Percentiles rank a stretch among this genome's conserved stretches.
These are phyloP conservation scores for Cutaneotrichosporon sp. DNA, from an alignment of 1,284 basidiomycete species.

Conservation along the genomic window DNA sequence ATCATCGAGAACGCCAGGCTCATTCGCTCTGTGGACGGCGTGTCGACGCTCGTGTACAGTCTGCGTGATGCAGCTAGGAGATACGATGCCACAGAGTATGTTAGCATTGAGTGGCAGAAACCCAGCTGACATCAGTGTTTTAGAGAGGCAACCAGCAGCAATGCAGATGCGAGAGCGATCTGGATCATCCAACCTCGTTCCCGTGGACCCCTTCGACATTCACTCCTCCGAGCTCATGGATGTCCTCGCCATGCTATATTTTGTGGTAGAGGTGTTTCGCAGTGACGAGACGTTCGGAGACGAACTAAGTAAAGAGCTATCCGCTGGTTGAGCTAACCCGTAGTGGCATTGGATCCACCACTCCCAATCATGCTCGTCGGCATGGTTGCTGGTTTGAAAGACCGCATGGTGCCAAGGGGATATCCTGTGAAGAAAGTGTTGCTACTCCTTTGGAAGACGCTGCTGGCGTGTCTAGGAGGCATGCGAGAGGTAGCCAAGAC, in stretches of 20 bases:
- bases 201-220: conserved; percentile 37
- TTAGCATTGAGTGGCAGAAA: neutral
- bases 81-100: conserved; percentile 53
- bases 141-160: conserved; percentile 2
- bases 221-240: conserved; percentile 79
- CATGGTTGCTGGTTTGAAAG: conserved; percentile 79
- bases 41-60: conserved; percentile 76
- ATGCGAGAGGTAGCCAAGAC: conserved; percentile 77
- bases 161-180: conserved; percentile 12
- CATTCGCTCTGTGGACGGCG: conserved; percentile 76
- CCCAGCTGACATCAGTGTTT: conserved; percentile 4
- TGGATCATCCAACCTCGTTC: conserved; percentile 12
- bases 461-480: conserved; percentile 89
- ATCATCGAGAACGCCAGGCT: conserved; percentile 90
- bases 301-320: conserved; percentile 71
- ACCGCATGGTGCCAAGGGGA: conserved; percentile 81
- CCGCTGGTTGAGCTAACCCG: neutral
- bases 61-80: conserved; percentile 85
- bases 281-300: conserved; percentile 88
- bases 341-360: conserved; percentile 92
- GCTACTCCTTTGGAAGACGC: conserved; percentile 92
- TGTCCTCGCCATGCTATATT: conserved; percentile 87
- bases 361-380: conserved; percentile 88
- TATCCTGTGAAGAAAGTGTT: conserved; percentile 84
- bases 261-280: conserved; percentile 86